Evolutionary conservation across 352 stramenopile species (phyloP).

Genomic region (Globisporangium orthogonon): DNA sequence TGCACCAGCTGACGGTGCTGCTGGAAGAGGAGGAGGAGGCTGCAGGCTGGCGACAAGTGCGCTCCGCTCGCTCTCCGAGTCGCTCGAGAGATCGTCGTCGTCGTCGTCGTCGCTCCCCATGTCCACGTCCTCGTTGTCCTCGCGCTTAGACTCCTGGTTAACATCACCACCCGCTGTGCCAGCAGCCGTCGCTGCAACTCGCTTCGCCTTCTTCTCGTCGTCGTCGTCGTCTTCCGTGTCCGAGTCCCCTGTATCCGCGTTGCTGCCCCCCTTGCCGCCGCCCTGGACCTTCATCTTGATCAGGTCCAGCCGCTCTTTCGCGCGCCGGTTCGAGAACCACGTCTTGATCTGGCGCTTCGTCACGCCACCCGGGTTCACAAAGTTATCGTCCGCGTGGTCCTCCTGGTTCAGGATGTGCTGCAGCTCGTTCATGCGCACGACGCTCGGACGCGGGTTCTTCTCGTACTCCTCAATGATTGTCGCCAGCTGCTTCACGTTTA

Average conservation of each 20-base stretch:
- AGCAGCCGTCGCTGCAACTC: neutral
- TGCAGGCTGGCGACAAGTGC: neutral
- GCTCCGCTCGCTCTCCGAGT: slow-evolving; percentile 7
- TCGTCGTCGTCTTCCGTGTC: slow-evolving; percentile 35
- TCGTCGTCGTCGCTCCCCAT: slow-evolving; percentile 31
- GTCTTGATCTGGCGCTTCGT: slow-evolving; percentile 81
- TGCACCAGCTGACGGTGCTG: neutral
- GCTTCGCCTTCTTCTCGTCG: slow-evolving; percentile 7
- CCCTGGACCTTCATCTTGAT: slow-evolving; percentile 77
- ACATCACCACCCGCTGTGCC: neutral
- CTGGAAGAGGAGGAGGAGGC: neutral
- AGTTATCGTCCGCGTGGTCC: slow-evolving; percentile 58
- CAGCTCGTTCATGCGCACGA: slow-evolving; percentile 60
- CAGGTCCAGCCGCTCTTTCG: slow-evolving; percentile 72
- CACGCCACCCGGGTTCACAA: slow-evolving; percentile 32
- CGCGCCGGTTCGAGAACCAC: slow-evolving; percentile 79
- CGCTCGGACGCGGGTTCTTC: slow-evolving; percentile 65
- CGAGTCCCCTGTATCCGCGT: slow-evolving; percentile 15
- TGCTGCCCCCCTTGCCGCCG: slow-evolving; percentile 7
- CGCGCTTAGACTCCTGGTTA: neutral
- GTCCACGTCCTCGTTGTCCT: slow-evolving; percentile 18
- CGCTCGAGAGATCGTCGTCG: slow-evolving; percentile 7
- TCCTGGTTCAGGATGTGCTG: slow-evolving; percentile 65
- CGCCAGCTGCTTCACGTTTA: slow-evolving; percentile 81
- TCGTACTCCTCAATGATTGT: slow-evolving; percentile 85